Evolutionary conservation across 176 grass and related monocot genomes (phyloP).

Genomic region (Lolium rigidum): DNA sequence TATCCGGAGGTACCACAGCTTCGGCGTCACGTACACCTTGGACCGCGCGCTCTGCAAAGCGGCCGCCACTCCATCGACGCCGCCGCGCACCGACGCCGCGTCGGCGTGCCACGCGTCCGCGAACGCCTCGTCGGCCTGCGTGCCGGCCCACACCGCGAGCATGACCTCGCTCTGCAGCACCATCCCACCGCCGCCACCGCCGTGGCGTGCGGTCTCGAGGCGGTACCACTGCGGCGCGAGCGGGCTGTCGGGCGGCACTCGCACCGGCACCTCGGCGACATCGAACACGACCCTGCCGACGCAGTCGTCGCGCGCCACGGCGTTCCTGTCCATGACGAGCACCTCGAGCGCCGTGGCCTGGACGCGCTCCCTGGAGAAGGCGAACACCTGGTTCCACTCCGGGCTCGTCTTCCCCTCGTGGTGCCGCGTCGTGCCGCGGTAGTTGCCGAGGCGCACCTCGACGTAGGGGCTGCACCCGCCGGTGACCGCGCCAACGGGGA

Average conservation of each 20-base stretch:
- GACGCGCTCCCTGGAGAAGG: slow-evolving; percentile 67
- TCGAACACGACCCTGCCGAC: slow-evolving; percentile 68
- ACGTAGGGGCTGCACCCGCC: slow-evolving; percentile 62
- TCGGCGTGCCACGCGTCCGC: slow-evolving; percentile 58
- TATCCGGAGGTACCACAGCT: slow-evolving; percentile 52
- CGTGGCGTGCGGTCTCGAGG: slow-evolving; percentile 23
- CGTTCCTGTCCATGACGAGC: slow-evolving; percentile 54
- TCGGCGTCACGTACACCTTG: slow-evolving; percentile 62
- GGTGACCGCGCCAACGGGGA: slow-evolving; percentile 40
- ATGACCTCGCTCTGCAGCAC: slow-evolving; percentile 56
- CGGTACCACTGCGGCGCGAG: slow-evolving; percentile 85
- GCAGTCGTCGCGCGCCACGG: slow-evolving; percentile 50
- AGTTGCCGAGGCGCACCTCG: slow-evolving; percentile 70
- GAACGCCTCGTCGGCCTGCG: slow-evolving; percentile 70
- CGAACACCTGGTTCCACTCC: slow-evolving; percentile 87
- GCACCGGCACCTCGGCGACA: slow-evolving; percentile 61
- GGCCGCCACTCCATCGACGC: not conserved
- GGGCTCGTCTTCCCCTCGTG: slow-evolving; percentile 41
- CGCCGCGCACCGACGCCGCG: slow-evolving; percentile 40
- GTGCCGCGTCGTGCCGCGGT: slow-evolving; percentile 57
- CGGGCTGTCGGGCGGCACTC: slow-evolving; percentile 79
- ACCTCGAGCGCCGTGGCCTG: slow-evolving; percentile 77
- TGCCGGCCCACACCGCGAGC: slow-evolving; percentile 69
- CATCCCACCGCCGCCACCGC: slow-evolving; percentile 32
- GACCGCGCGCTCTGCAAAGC: slow-evolving; percentile 46